These are phyloP conservation scores for Termitomyces sp. DNA, from an alignment of 768 basidiomycete genomes.

Conservation along the genomic window DNA sequence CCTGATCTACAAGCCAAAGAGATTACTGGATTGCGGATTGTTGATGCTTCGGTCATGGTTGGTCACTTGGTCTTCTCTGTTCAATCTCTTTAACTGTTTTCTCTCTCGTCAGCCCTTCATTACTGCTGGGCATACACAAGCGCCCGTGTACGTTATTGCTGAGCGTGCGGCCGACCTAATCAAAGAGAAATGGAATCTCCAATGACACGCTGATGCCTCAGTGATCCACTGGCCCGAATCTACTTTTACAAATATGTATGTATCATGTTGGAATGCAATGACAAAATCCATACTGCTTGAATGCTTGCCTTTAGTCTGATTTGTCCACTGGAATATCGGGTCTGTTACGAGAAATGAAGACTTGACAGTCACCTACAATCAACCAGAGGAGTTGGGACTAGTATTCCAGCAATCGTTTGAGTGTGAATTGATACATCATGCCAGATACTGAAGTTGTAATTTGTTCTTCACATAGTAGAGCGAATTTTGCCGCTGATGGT, in stretches of 20 bases:
- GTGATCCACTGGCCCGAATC: not conserved
- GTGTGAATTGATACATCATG: too few species aligned
- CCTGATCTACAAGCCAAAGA: not conserved
- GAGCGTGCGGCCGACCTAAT: constrained; percentile 20
- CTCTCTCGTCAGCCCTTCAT: not conserved
- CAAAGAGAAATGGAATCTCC: not conserved
- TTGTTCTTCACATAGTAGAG: too few species aligned
- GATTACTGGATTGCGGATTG: not conserved
- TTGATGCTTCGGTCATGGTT: not conserved
- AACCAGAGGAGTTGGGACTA: too few species aligned
- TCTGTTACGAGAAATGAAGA: too few species aligned
- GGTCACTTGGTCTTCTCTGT: not conserved
- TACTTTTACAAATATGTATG: not conserved
- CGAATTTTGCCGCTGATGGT: too few species aligned
- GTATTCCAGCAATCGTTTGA: too few species aligned
- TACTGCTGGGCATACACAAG: constrained; percentile 17
- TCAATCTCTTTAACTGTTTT: not conserved
- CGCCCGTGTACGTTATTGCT: constrained; percentile 17
- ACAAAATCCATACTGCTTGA: not conserved
- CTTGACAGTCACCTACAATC: not conserved
- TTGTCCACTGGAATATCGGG: not conserved
- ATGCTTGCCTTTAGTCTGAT: not conserved
- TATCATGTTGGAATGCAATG: not conserved
- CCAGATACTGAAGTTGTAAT: too few species aligned
- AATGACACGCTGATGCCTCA: not conserved